These are phyloP conservation scores for Aeminium ludgeri DNA, from an alignment of 495 filamentous ascomycete species.

Conservation along the genomic window DNA sequence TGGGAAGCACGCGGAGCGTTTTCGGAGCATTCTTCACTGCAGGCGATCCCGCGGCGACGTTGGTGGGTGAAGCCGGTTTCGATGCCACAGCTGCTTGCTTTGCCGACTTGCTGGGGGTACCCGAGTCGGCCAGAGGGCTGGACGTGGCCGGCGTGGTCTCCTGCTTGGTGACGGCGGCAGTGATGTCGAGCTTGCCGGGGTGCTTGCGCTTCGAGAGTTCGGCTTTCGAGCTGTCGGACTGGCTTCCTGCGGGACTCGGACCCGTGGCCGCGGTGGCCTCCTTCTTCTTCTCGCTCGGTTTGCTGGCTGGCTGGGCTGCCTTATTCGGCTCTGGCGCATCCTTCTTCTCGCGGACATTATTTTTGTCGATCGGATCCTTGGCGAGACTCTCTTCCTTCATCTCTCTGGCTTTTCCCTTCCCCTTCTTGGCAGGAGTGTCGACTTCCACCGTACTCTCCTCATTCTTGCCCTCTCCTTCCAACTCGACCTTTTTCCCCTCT, in stretches of 20 bases:
- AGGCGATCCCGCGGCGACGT: conserved; percentile 5
- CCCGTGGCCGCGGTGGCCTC: not conserved
- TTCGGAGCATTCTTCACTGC: conserved; percentile 27
- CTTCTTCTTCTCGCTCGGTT: too few species aligned
- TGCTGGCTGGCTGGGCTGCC: too few species aligned
- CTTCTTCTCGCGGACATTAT: too few species aligned
- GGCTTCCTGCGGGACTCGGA: not conserved
- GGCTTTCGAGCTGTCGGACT: not conserved
- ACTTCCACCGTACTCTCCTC: too few species aligned
- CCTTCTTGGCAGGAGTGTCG: too few species aligned
- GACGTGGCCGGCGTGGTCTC: conserved; percentile 3
- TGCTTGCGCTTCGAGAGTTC: conserved; percentile 32
- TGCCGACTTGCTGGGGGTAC: conserved; percentile 4
- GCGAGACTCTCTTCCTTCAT: too few species aligned
- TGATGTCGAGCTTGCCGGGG: conserved; percentile 47
- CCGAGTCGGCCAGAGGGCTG: not conserved
- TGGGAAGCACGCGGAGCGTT: conserved; percentile 53
- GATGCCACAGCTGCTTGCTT: conserved; percentile 24
- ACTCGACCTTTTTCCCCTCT: too few species aligned
- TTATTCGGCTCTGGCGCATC: too few species aligned
- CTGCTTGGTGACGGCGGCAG: conserved; percentile 30
- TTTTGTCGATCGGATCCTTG: too few species aligned
- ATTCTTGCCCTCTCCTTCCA: too few species aligned
- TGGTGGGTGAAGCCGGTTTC: conserved; percentile 28
- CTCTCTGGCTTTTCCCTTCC: too few species aligned